These are phyloP conservation scores for Circinella minor DNA, from an alignment of 371 early-diverging fungal species.

Conservation along the genomic window DNA sequence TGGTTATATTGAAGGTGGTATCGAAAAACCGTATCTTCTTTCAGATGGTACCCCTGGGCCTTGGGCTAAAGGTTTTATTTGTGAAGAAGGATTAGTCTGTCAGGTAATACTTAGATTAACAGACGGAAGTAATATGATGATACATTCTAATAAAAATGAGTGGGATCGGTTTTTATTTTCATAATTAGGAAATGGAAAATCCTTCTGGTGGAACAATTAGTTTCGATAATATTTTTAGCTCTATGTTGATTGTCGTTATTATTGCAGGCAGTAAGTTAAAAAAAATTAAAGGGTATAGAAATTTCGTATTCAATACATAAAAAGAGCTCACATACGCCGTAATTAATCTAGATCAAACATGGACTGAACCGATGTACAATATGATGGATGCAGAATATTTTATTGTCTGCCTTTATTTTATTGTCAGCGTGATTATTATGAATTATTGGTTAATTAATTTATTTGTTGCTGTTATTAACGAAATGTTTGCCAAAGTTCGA, in stretches of 20 bases:
- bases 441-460: slow-evolving; percentile 75
- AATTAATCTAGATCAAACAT: slow-evolving; percentile 59
- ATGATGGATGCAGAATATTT: slow-evolving; percentile 71
- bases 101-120: slow-evolving; percentile 29
- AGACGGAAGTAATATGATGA: background rate
- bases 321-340: background rate
- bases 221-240: slow-evolving; percentile 63
- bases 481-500: slow-evolving; percentile 75
- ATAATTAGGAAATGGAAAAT: slow-evolving; percentile 49
- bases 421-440: slow-evolving; percentile 65
- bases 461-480: slow-evolving; percentile 74
- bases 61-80: slow-evolving; percentile 64
- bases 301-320: no score
- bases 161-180: no score
- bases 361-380: slow-evolving; percentile 74
- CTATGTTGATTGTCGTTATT: slow-evolving; percentile 64
- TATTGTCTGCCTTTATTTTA: slow-evolving; percentile 63
- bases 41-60: slow-evolving; percentile 29
- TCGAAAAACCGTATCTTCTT: slow-evolving; percentile 29
- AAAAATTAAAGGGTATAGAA: no score
- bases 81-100: slow-evolving; percentile 57
- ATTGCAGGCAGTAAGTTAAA: slow-evolving; percentile 47
- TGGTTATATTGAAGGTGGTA: slow-evolving; percentile 35
- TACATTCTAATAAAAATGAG: no score
- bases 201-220: slow-evolving; percentile 57